These are phyloP conservation scores for sweet orange (Citrus sinensis) DNA, from an alignment of 345 rosid genomes.

Conservation along the genomic window DVS_A1.0 CM039161.1:22154501-22155000, in stretches of 20 bases:
- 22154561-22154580: background rate
- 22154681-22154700: background rate
- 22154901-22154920: background rate
- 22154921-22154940: background rate
- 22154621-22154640: background rate
- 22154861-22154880: background rate
- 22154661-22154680: background rate
- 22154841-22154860: background rate
- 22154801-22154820: background rate
- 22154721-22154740: background rate
- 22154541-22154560: background rate
- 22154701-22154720: background rate
- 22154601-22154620: too few relatives aligned
- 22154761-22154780: background rate
- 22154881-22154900: background rate
- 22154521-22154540: background rate
- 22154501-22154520: background rate
- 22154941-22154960: background rate
- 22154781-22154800: background rate
- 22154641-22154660: background rate
- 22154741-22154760: background rate
- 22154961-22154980: background rate
- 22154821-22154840: background rate
- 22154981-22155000: slow-evolving; percentile 43
- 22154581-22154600: background rate